Percentiles rank a stretch among this genome's conserved stretches.
phyloP scores from a whole-genome alignment of 371 early-diverging fungal genomes.

The Apophysomyces sp. region DNA sequence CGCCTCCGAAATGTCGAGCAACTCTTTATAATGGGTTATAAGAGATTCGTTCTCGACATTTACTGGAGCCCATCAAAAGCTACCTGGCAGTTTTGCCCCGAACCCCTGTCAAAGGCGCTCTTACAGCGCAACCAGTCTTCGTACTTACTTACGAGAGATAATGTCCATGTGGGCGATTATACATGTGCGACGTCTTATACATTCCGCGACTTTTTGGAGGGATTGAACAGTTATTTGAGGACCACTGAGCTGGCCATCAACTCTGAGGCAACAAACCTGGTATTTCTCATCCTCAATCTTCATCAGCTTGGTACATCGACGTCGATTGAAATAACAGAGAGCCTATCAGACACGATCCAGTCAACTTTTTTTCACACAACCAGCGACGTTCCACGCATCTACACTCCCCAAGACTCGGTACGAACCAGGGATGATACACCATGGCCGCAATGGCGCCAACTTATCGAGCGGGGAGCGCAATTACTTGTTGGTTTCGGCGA shows the following conservation, averaged over 20 bases:
- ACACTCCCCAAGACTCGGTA: slow-evolving; percentile 10
- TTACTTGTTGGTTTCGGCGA: slow-evolving; percentile 35
- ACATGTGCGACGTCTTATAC: slow-evolving; percentile 18
- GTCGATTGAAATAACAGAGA: background rate
- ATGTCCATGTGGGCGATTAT: slow-evolving; percentile 7
- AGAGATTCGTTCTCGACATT: slow-evolving; percentile 35
- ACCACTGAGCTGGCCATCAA: slow-evolving; percentile 10
- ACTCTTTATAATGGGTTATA: slow-evolving; percentile 33
- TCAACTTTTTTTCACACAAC: slow-evolving; percentile 5
- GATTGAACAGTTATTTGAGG: slow-evolving; percentile 20
- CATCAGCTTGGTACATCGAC: slow-evolving; percentile 14
- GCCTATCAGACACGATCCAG: slow-evolving; percentile 5
- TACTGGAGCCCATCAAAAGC: slow-evolving; percentile 28
- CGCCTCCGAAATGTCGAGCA: slow-evolving; percentile 12
- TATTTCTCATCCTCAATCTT: slow-evolving; percentile 31
- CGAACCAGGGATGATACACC: slow-evolving; percentile 5
- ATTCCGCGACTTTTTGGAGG: slow-evolving; percentile 24
- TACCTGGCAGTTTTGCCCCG: slow-evolving; percentile 43
- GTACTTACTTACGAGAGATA: slow-evolving; percentile 1
- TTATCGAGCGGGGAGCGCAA: slow-evolving; percentile 25
- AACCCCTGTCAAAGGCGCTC: background rate
- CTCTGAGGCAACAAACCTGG: slow-evolving; percentile 18
- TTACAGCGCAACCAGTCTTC: background rate
- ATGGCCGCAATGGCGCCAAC: slow-evolving; percentile 36
- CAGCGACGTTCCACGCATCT: slow-evolving; percentile 3